These are phyloP conservation scores for Pulicaria dysenterica DNA, from an alignment of 129 eudicot genomes.

Conservation along the genomic window DNA sequence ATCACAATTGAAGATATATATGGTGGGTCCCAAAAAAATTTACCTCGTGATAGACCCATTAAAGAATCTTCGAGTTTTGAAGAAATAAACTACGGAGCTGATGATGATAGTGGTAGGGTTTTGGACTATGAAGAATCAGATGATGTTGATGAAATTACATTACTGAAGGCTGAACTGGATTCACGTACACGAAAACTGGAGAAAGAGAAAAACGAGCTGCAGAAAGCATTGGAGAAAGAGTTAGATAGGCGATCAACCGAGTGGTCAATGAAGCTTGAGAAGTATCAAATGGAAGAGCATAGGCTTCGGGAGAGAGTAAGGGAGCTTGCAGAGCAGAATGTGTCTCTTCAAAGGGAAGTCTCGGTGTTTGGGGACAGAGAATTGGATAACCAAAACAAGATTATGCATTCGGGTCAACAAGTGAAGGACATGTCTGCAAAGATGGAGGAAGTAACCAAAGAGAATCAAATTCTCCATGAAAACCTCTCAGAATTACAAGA, in stretches of 20 bases:
- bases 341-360: conserved; percentile 85
- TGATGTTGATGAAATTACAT: conserved; percentile 49
- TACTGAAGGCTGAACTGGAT: conserved; percentile 47
- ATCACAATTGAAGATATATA: conserved; percentile 86
- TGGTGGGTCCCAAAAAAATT: conserved; percentile 43
- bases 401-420: conserved; percentile 53
- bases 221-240: conserved; percentile 69
- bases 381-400: conserved; percentile 46
- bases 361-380: conserved; percentile 72
- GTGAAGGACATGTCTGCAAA: conserved; percentile 52
- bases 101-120: conserved; percentile 26
- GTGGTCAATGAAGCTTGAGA: conserved; percentile 87
- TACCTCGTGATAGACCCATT: conserved; percentile 39
- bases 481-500: conserved; percentile 54
- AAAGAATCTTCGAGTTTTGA: conserved; percentile 38
- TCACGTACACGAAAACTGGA: conserved; percentile 60
- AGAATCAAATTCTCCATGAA: conserved; percentile 56
- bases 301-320: conserved; percentile 91
- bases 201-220: conserved; percentile 81
- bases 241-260: conserved; percentile 88
- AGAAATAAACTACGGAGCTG: conserved; percentile 31
- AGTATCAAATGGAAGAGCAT: conserved; percentile 81
- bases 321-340: conserved; percentile 97
- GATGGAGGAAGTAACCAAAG: conserved; percentile 53
- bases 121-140: conserved; percentile 38